Evolutionary conservation across 2,329 filamentous ascomycete species (phyloP), one percentile per base, ranked within the genome.

Genomic region (Fusarium dimerum): DNA sequence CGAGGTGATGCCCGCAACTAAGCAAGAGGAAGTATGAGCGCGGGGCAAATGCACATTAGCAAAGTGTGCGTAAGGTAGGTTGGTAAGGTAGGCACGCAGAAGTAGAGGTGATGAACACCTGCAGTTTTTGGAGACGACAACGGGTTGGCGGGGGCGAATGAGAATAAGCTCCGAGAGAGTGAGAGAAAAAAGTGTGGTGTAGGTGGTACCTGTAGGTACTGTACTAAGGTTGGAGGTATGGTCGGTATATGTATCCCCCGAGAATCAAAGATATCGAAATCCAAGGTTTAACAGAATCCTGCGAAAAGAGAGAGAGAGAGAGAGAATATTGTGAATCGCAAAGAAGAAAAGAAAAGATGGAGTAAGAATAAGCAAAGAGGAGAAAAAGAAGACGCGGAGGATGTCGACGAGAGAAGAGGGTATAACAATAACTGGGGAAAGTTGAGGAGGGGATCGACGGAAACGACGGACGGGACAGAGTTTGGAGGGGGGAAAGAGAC

Each of bases 381-480:
- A 40, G 29, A 45, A 51, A 47, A 42, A 45, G 44, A 50, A 50
- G 41, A 44, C 47, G 41, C 50, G 41, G 30, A 34, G 46, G 47
- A 59, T 40, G 50, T 52, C 43, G 48, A 47, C 40, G 47, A 47
- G 43, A 42, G 43, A 52, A 52, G 54, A 46, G 52, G 47, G 20
- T 16, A 34, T 29, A 20, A 46, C 39, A 41, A 45, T 34, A 45
- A 45, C 18, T 47, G 40, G 39, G 56, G 56, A 47, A 55, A 61
- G 45, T 49, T 48, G 52, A 53, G 41, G 52, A 53, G 42, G 47
- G 48, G 50, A 54, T 60, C 52, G 61, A 64, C 62, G 62, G 62
- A 64, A 64, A 64, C 61, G 61, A 64, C 61, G 60, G 58, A 51
- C 53, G 52, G 13, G 57, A 60, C 57, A 64, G 63, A 60, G 60